A percentile compares a stretch with the other conserved stretches of the same genome.
Conservation (phyloP, 331 rosid genomes). For the Phaseolus coccineus region DNA sequence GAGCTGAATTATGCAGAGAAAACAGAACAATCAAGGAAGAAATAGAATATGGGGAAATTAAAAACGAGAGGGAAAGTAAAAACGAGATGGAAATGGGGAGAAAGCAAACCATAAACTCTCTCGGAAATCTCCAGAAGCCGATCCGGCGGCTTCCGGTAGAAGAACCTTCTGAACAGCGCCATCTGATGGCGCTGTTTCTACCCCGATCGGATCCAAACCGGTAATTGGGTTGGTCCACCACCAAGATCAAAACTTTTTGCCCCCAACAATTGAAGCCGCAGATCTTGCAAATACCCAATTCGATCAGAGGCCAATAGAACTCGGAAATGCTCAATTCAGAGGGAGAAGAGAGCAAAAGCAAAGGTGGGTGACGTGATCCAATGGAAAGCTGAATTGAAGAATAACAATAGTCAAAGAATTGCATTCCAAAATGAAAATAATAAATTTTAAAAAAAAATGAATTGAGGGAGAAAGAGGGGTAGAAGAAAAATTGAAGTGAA, state of each 20-base stretch:
- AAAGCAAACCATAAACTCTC: constrained; percentile 83
- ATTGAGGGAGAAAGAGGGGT: not conserved
- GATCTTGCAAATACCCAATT: constrained; percentile 64
- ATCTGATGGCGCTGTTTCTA: constrained; percentile 96
- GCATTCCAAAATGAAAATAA: constrained; percentile 23
- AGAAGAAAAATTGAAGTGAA: constrained; percentile 50
- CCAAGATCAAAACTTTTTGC: constrained; percentile 49
- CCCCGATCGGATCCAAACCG: constrained; percentile 91
- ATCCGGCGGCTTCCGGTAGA: constrained; percentile 99
- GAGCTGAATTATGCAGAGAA: constrained; percentile 32
- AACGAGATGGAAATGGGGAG: constrained; percentile 10
- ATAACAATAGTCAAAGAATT: constrained; percentile 33
- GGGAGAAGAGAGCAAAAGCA: not conserved
- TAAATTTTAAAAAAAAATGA: not conserved
- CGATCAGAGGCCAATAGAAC: constrained; percentile 40
- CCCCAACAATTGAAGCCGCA: constrained; percentile 32
- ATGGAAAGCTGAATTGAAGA: not conserved
- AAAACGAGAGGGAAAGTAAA: constrained; percentile 13
- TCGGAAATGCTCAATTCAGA: constrained; percentile 39
- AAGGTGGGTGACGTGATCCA: constrained; percentile 34
- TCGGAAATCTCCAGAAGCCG: constrained; percentile 99
- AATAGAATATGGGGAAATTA: not conserved
- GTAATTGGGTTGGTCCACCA: constrained; percentile 52
- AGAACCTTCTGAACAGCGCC: constrained; percentile 99
- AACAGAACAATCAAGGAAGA: not conserved